Base-by-base conservation (phyloP, 1,139 yeast genomes). In the Suhomyces yuchorum region DNA sequence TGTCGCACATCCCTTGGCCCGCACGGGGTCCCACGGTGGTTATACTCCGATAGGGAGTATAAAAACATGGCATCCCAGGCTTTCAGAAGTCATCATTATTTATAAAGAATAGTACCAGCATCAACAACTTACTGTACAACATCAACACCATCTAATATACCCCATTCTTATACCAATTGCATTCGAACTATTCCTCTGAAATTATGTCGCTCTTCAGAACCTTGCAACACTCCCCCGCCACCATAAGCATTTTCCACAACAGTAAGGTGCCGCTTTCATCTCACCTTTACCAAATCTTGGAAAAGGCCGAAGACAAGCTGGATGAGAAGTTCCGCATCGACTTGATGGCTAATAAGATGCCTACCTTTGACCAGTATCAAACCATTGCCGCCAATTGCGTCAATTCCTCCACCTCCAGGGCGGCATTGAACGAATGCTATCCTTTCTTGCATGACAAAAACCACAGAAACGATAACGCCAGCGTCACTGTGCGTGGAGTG, bases 171-270 rank as follows among this genome's bases (percentile, higher is more conserved):
- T n/a, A n/a, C n/a, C 23, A 20, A 20, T 20, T 20, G 6, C 40
- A 3, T 19, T 24, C 19, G n/a, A 11, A 20, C 23, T 7, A 20
- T 5, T 20, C 34, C 32, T 11, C 8, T 9, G 14, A n/a, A 14
- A 18, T 36, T 44, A 67, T 68, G 73, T 68, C 73, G 20, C 68
- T 68, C 50, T 75, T 75, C 59, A 73, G 67, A 67, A 70, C 78
- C 12, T 67, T 75, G 46, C 80, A 75, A 53, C 61, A 63, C 57
- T 67, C 76, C 4, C 78, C 79, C 11, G 74, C 78, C 42, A 73
- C 76, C 18, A 65, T 75, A 44, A 61, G 75, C 44, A 68, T 75
- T 43, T 75, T 75, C 63, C 79, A 75, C 59, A 73, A 71, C 54
- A 56, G 65, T 40, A 65, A 64, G 39, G 54, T 74, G 40, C 71